Base-by-base conservation (phyloP, 2,329 filamentous ascomycete species). In the Colletotrichum melonis region DNA sequence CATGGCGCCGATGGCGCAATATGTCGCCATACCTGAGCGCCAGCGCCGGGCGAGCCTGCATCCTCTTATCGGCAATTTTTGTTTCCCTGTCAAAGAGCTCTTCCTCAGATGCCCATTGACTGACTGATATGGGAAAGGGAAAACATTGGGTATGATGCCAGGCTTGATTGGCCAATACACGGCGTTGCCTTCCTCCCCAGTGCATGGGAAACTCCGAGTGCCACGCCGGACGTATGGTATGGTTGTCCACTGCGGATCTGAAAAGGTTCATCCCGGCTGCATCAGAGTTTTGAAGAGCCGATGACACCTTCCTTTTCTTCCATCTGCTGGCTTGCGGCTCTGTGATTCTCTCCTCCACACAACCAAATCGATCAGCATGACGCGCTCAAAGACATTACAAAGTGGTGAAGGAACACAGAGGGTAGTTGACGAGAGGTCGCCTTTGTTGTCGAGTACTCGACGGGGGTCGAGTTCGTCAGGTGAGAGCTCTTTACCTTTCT, bases 401-500 rank as follows among this genome's bases (percentile, higher is more conserved):
- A 42, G 35, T 28, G 56, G 49, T 30, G 60, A 54, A 52, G 56
- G 60, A 24, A n/a, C 56, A 38, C 32, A 32, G 16, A 32, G 35
- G 7, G 35, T 5, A 28, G 26, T 62, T 16, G 60, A 73, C 56
- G 71, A 73, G 35, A 60, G 60, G 22, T 73, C 71, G 22, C 67
- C 67, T 19, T n/a, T 73, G 26, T 52, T 73, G 30, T 52, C 67
- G 16, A 63, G 26, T 5, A 49, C 56, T 63, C 67, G 71, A 57
- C 67, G 71, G 12, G 71, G 62, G 22, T 62, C 62, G n/a, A 71
- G 67, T 22, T 71, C 71, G 16, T 74, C 66, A 69, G 71, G 71
- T 62, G 71, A 70, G 60, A 71, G 66, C 46, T 74, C 71, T 54
- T 63, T 62, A 60, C 66, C 66, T 30, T 71, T 58, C 9, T 70